Evolutionary conservation across 257 asterid genomes (phyloP).

Genomic region (Lantana camara): DNA sequence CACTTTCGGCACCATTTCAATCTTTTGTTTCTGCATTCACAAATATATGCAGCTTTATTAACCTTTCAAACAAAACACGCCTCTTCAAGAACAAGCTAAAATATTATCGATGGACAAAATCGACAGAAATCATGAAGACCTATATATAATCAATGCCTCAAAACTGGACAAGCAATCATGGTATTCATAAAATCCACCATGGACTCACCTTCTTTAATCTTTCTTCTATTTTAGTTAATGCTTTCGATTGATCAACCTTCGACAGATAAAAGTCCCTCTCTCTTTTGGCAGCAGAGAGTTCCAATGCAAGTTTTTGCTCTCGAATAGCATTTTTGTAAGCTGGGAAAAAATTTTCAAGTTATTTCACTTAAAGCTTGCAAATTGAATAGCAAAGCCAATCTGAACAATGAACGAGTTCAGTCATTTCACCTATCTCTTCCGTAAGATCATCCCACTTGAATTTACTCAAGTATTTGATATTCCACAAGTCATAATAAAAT

Average conservation of each 20-base stretch:
- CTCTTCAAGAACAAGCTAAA: background rate
- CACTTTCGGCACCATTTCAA: slow-evolving; percentile 56
- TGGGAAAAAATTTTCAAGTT: slow-evolving; percentile 34
- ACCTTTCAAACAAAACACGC: background rate
- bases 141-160: slow-evolving; percentile 3
- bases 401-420: background rate
- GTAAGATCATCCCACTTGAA: slow-evolving; percentile 98
- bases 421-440: slow-evolving; percentile 64
- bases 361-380: slow-evolving; percentile 24
- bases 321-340: slow-evolving; percentile 74
- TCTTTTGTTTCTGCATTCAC: slow-evolving; percentile 66
- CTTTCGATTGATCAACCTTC: slow-evolving; percentile 74
- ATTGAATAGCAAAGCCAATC: slow-evolving; percentile 9
- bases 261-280: slow-evolving; percentile 85
- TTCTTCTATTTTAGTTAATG: slow-evolving; percentile 64
- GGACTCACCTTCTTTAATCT: slow-evolving; percentile 73
- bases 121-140: background rate
- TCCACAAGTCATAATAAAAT: slow-evolving; percentile 91
- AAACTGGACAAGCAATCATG: too few species aligned
- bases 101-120: background rate
- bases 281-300: slow-evolving; percentile 75
- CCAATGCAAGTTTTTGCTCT: slow-evolving; percentile 77
- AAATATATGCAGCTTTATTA: background rate
- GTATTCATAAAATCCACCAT: background rate
- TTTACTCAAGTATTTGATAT: slow-evolving; percentile 92